Evolutionary conservation across 2,329 filamentous ascomycete genomes (phyloP).

Genomic region (Hysterium pulicare): DNA sequence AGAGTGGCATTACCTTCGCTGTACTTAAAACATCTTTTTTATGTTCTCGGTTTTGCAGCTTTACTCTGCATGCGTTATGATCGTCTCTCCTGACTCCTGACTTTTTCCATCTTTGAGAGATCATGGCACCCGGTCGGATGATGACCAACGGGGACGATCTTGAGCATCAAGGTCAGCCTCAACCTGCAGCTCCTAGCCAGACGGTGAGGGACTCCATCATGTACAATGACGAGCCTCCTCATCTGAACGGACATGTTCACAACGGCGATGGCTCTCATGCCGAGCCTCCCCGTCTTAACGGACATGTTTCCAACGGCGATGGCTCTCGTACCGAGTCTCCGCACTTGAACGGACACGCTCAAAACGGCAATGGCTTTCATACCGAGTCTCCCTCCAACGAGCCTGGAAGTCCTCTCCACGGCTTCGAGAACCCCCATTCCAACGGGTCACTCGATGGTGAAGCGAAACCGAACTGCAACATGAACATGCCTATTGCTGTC

Average conservation of each 20-base stretch:
- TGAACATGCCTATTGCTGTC: constrained; percentile 27
- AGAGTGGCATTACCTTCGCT: constrained; percentile 7
- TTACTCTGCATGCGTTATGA: constrained; percentile 6
- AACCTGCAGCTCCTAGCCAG: constrained; percentile 1
- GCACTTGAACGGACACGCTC: not conserved
- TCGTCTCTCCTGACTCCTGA: constrained; percentile 6
- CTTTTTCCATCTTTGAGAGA: constrained; percentile 3
- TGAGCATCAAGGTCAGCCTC: constrained; percentile 2
- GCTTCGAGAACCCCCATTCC: constrained; percentile 2
- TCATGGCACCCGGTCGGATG: constrained; percentile 9
- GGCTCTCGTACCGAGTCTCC: too few relatives aligned
- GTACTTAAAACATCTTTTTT: constrained; percentile 1
- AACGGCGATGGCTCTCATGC: constrained; percentile 2
- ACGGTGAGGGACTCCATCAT: not conserved
- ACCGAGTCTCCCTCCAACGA: constrained; percentile 1
- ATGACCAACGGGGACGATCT: constrained; percentile 7
- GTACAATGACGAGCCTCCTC: not conserved
- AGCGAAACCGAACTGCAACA: constrained; percentile 13
- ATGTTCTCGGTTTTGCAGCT: constrained; percentile 2
- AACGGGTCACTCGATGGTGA: constrained; percentile 2
- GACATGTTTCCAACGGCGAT: too few relatives aligned
- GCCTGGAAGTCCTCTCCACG: constrained; percentile 3
- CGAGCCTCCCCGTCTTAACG: not conserved
- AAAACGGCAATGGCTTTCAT: constrained; percentile 1
- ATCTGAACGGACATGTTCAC: not conserved